phyloP scores from a whole-genome alignment of 2,329 filamentous ascomycete species.

The Zymoseptoria crescenta region DNA sequence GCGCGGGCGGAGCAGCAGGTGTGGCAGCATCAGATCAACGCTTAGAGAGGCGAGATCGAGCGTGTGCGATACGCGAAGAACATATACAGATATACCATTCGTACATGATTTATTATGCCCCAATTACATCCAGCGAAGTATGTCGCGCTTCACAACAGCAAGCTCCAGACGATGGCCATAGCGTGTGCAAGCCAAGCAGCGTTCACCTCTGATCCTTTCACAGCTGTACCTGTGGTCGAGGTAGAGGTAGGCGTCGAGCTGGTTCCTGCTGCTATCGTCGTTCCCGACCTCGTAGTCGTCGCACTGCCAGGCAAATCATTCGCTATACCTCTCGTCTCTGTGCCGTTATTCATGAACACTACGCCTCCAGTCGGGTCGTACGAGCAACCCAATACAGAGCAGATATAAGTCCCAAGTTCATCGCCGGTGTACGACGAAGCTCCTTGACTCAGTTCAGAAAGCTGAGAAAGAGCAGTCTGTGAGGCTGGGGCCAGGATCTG shows the following conservation, averaged over 20 bases:
- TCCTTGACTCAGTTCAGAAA: background rate
- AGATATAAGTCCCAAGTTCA: background rate
- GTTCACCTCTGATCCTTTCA: background rate
- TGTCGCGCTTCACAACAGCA: background rate
- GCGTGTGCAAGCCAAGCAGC: background rate
- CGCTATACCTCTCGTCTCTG: background rate
- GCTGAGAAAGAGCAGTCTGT: background rate
- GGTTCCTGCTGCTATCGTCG: background rate
- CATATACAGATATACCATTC: background rate
- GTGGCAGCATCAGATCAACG: slow-evolving; percentile 42
- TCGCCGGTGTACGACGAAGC: background rate
- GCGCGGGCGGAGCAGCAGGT: slow-evolving; percentile 40
- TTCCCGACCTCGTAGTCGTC: background rate
- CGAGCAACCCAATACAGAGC: background rate
- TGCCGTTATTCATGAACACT: background rate
- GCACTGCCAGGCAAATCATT: background rate
- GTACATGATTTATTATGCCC: background rate
- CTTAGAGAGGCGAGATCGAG: slow-evolving; percentile 14
- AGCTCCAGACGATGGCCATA: background rate
- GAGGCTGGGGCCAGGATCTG: background rate
- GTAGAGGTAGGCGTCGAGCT: background rate
- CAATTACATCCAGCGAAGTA: background rate
- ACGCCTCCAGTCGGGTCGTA: background rate
- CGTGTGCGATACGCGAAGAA: background rate
- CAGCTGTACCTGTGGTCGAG: background rate